phyloP scores from a whole-genome alignment of 306 rosid species.

The Sicyos edulis region DNA sequence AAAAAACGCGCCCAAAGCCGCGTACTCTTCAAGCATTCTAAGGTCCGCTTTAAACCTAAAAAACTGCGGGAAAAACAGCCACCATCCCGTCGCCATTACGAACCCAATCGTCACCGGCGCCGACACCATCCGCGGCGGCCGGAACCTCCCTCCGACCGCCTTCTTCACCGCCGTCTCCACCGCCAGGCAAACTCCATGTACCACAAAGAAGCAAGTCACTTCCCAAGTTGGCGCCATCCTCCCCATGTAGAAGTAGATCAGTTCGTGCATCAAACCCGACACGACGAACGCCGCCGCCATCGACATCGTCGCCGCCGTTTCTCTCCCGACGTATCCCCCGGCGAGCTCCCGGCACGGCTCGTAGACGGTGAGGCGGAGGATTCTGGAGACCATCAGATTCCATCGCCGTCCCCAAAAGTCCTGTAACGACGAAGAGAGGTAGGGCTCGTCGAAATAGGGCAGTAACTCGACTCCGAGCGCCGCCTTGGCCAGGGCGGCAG shows the following conservation, averaged over 20 bases:
- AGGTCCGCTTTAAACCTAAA: conserved; percentile 33
- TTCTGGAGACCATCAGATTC: conserved; percentile 57
- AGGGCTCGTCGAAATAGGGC: conserved; percentile 57
- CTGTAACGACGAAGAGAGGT: conserved; percentile 55
- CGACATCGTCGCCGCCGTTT: conserved; percentile 40
- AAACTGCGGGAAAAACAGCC: conserved; percentile 59
- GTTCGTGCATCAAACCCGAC: conserved; percentile 66
- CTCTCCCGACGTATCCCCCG: conserved; percentile 14
- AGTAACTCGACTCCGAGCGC: conserved; percentile 43
- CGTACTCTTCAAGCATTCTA: conserved; percentile 42
- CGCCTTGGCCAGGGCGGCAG: conserved; percentile 32
- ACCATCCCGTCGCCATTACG: conserved; percentile 35
- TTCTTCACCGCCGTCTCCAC: conserved; percentile 46
- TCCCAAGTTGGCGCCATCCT: conserved; percentile 44
- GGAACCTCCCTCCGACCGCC: conserved; percentile 25
- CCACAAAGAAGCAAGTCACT: conserved; percentile 49
- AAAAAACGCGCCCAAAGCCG: conserved; percentile 33
- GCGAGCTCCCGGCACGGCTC: conserved; percentile 30
- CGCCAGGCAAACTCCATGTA: conserved; percentile 47
- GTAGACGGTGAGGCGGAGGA: conserved; percentile 48
- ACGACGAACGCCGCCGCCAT: conserved; percentile 39
- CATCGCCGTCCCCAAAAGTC: conserved; percentile 78
- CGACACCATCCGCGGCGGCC: conserved; percentile 38
- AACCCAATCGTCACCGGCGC: conserved; percentile 39
- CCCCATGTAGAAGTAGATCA: conserved; percentile 46